Evolutionary conservation across 306 rosid species (phyloP).

Genomic region (Citrullus mucosospermus): DNA sequence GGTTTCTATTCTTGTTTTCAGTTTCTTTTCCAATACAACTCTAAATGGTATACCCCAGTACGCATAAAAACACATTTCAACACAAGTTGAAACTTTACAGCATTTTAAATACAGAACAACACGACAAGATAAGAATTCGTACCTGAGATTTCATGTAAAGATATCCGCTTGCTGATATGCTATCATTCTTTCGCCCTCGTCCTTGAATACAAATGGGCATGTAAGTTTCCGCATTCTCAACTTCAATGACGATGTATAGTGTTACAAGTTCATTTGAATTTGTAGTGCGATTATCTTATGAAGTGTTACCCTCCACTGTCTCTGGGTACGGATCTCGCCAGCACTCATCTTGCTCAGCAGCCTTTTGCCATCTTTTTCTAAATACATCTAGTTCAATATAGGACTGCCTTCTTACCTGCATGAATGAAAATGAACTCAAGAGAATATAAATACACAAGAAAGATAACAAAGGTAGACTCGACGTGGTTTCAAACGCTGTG

Average conservation of each 20-base stretch:
- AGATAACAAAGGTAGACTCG: neutral
- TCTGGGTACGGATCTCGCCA: conserved; percentile 27
- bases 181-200: neutral
- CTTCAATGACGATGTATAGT: neutral
- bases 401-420: conserved; percentile 47
- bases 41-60: neutral
- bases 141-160: neutral
- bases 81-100: neutral
- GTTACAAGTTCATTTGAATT: neutral
- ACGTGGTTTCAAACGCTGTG: neutral
- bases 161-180: neutral
- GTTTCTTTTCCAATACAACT: neutral
- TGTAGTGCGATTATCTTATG: neutral
- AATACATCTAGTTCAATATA: conserved; percentile 24
- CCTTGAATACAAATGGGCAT: neutral
- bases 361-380: conserved; percentile 29
- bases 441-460: neutral
- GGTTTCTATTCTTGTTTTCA: neutral
- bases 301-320: neutral
- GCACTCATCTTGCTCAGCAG: conserved; percentile 29
- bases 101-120: neutral
- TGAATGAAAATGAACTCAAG: neutral
- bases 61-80: neutral
- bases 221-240: neutral
- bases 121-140: neutral